phyloP scores from a whole-genome alignment of 2,329 filamentous ascomycete species.

The Xylaria sp. region DNA sequence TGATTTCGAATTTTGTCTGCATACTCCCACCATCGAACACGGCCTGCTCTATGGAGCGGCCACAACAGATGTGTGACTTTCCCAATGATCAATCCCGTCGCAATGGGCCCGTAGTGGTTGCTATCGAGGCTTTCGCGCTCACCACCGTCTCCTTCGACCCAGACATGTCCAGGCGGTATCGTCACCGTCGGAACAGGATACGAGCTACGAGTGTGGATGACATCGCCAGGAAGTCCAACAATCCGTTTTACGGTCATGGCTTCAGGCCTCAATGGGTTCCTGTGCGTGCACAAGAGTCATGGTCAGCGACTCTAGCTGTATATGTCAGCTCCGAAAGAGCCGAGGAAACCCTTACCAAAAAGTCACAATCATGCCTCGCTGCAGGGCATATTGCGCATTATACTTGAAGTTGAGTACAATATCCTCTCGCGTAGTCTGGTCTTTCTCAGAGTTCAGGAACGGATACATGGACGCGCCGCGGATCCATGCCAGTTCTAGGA shows the following conservation, averaged over 20 bases:
- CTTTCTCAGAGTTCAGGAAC: conserved; percentile 74
- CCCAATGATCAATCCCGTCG: conserved; percentile 78
- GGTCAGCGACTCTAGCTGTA: conserved; percentile 27
- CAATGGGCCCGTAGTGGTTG: conserved; percentile 89
- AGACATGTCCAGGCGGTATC: conserved; percentile 87
- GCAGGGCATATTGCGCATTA: conserved; percentile 66
- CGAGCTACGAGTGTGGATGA: conserved; percentile 72
- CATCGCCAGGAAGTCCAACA: conserved; percentile 82
- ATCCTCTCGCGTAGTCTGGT: conserved; percentile 65
- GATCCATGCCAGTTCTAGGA: conserved; percentile 68
- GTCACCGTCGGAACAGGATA: conserved; percentile 67
- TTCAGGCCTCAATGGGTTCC: conserved; percentile 77
- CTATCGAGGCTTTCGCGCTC: conserved; percentile 80
- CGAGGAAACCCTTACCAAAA: conserved; percentile 65
- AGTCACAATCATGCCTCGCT: conserved; percentile 79
- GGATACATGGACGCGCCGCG: conserved; percentile 80
- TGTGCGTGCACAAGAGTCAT: conserved; percentile 49
- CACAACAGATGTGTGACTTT: conserved; percentile 78
- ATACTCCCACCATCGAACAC: conserved; percentile 68
- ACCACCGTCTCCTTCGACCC: conserved; percentile 92
- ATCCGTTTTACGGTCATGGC: conserved; percentile 82
- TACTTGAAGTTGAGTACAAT: conserved; percentile 69
- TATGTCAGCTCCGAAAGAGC: conserved; percentile 9
- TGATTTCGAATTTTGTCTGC: conserved; percentile 44
- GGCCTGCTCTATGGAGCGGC: conserved; percentile 70